These are phyloP conservation scores for Angomonas deanei DNA, from an alignment of 208 protist species.

Conservation along the genomic window DNA sequence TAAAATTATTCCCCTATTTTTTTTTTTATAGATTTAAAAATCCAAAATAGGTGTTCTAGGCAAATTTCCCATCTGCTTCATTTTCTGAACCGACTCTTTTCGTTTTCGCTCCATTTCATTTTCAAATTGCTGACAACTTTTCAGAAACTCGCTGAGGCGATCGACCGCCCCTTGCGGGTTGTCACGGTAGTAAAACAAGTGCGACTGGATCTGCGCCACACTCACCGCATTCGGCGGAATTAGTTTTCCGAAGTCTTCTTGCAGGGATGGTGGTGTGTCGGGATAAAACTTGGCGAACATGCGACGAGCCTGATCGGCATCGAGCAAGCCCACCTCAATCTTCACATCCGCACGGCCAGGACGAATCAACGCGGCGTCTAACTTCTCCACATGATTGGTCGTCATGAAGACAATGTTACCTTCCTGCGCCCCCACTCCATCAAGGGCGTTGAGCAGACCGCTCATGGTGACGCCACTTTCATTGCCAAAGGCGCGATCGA, in stretches of 20 bases:
- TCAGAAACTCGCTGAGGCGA: conserved; percentile 38
- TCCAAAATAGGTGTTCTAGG: conserved; percentile 22
- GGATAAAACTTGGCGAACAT: conserved; percentile 91
- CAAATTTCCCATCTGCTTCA: conserved; percentile 16
- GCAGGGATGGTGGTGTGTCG: conserved; percentile 17
- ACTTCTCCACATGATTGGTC: conserved; percentile 94
- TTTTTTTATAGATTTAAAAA: conserved; percentile 9
- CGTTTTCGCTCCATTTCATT: conserved; percentile 32
- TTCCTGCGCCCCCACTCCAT: conserved; percentile 94
- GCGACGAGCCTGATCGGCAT: conserved; percentile 45
- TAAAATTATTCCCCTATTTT: not conserved
- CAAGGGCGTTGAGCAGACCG: conserved; percentile 94
- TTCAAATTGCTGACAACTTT: conserved; percentile 42
- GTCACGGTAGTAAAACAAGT: conserved; percentile 90
- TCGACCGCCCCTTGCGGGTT: conserved; percentile 43
- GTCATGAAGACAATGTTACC: conserved; percentile 96
- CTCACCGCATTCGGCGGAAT: conserved; percentile 50
- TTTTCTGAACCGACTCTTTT: conserved; percentile 22
- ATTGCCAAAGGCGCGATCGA: conserved; percentile 91
- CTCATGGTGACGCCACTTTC: conserved; percentile 91
- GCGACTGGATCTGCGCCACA: conserved; percentile 91
- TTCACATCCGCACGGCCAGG: conserved; percentile 93
- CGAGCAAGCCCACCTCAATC: conserved; percentile 74
- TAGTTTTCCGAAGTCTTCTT: conserved; percentile 27
- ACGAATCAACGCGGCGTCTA: conserved; percentile 93